Percentiles rank a stretch among this genome's conserved stretches.
Evolutionary conservation across 257 asterid genomes (phyloP).

Genomic region (Fraxinus pennsylvanica): DNA sequence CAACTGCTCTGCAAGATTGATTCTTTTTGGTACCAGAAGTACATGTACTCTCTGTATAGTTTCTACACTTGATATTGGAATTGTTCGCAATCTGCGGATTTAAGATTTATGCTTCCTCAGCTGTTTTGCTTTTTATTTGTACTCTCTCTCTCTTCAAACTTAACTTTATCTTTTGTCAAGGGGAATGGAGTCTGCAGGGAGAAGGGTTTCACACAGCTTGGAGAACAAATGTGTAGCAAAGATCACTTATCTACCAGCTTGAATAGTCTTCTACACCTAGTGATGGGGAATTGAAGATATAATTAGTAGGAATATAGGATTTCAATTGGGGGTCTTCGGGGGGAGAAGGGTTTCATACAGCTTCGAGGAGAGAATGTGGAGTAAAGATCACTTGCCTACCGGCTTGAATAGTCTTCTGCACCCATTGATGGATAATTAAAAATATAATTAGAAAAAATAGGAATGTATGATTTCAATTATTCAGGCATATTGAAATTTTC

Average conservation of each 20-base stretch:
- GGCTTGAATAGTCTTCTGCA: background rate
- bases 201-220: background rate
- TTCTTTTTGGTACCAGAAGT: background rate
- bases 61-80: background rate
- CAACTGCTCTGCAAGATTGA: constrained; percentile 2
- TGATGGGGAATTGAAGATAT: background rate
- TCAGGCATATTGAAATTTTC: background rate
- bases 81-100: background rate
- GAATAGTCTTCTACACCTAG: background rate
- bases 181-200: background rate
- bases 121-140: background rate
- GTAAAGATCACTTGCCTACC: background rate
- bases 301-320: background rate
- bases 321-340: background rate
- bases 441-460: background rate
- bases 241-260: background rate
- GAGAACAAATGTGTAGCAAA: constrained; percentile 1
- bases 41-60: background rate
- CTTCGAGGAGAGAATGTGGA: background rate
- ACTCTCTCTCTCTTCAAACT: background rate
- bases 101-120: background rate
- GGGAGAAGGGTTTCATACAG: background rate
- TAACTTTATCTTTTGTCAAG: background rate
- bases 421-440: background rate
- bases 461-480: background rate